Evolutionary conservation across 2,329 filamentous ascomycete species (phyloP), one percentile per base, ranked within the genome.

Genomic region (Orbilia javanica): DNA sequence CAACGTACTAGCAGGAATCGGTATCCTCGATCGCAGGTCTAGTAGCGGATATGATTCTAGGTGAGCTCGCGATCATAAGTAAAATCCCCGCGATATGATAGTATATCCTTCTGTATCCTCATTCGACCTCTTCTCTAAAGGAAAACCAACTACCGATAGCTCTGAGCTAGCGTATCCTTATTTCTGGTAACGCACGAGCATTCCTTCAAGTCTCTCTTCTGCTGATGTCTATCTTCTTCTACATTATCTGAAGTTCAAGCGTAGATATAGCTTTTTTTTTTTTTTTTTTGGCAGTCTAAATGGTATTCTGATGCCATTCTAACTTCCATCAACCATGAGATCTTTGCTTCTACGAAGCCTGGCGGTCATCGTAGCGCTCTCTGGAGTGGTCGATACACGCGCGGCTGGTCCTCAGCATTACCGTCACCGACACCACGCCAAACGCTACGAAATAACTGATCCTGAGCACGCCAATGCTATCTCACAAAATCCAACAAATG

Each of bases 311-410:
- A 71, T 71, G 68, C 55, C 57, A 64, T 71, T 64, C 57, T 71
- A 71, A 34, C 31, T 67, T 31, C 20, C 31, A 55, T 39, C 29
- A 71, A 71, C 15, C 57, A 71, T 71, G 68, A 71, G 34, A 55
- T 71, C 55, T 64, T 57, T 71, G 34, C n/a, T 71, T 64, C 68
- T 71, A 53, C 68, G 55, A 64, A 64, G 68, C 55, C 46, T 71
- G 64, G 68, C 68, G 55, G 46, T 63, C 34, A 53, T 71, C 44
- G 46, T 31, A 39, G 46, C 57, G 46, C 55, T 71, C 29, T 71
- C 44, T 27, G 55, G 55, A 55, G 68, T 71, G 20, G 34, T 64
- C 29, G 46, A 71, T 71, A 46, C 55, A 46, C 55, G 27, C 44
- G 31, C 34, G 10, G 48, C 68, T 63, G 67, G 67, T 27, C 67